Base-by-base conservation (phyloP, 2,329 filamentous ascomycete species). In the Arthrinium phaeospermum region DNA sequence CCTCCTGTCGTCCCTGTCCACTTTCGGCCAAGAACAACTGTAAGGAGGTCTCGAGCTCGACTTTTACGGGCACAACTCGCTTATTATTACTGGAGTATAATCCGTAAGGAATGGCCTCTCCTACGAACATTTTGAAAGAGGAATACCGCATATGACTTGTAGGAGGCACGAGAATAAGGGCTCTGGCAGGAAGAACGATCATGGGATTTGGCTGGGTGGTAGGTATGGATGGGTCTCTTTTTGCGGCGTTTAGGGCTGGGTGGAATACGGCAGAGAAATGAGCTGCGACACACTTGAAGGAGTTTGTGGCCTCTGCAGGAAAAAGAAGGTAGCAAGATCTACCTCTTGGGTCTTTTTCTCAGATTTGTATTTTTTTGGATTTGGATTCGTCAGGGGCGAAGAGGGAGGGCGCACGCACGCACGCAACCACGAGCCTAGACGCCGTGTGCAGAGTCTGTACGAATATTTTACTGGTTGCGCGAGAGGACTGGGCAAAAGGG, bases 281-380 rank as follows among this genome's bases (percentile, higher is more conserved):
- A 41, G 41, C 57, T 41, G 57, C 57, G 19, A 37, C 57, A 57
- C 27, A 57, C 49, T 51, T 51, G n/a, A 24, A 51, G 49, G 49
- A 51, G 49, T 49, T 51, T 27, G 49, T 51, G 49, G 49, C 19
- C n/a, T 51, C 49, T 51, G 49, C 49, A 51, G 49, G 8, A 57
- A 64, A 64, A 37, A 61, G 24, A 68, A 69, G 67, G 67, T 69
- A 69, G 67, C 45, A n/a, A 69, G 45, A 22, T 69, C 67, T 69
- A 49, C 67, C 67, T 69, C 57, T 1, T 27, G 27, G 53, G 34
- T n/a, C 7, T 41, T 64, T n/a, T n/a, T 34, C 57, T 41, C 57
- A 64, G 57, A 64, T 64, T 41, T 64, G 57, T 64, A 41, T 64
- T 68, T 64, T 64, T 64, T 22, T 41, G 22, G 13, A 12, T 45